Percentiles rank a stretch among this genome's conserved stretches.
These are phyloP conservation scores for Linnemannia exigua DNA, from an alignment of 192 early-diverging fungal genomes.

Conservation along the genomic window DNA sequence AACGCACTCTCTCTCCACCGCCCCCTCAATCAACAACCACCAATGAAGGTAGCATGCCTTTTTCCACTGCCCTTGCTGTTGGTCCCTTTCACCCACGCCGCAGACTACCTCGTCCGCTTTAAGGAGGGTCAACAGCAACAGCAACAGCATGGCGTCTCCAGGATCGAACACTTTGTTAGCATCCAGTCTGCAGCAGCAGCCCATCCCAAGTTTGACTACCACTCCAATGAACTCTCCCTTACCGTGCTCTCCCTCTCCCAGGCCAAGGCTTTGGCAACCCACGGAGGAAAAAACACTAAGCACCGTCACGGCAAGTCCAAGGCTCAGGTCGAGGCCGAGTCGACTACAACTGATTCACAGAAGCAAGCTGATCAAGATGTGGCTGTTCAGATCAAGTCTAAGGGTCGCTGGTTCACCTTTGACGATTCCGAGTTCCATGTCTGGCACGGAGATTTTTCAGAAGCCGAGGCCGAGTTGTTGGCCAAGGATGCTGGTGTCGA, in stretches of 20 bases:
- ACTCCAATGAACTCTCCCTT: constrained; percentile 31
- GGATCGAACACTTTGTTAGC: constrained; percentile 18
- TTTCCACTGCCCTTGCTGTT: constrained; percentile 45
- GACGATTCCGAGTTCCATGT: constrained; percentile 47
- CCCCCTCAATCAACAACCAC: constrained; percentile 2
- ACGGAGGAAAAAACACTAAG: neutral
- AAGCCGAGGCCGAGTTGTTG: constrained; percentile 34
- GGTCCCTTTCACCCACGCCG: constrained; percentile 42
- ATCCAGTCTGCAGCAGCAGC: neutral
- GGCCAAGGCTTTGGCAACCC: constrained; percentile 16
- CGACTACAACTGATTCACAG: neutral
- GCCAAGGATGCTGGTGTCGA: constrained; percentile 51
- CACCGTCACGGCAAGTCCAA: constrained; percentile 38
- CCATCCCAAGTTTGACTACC: constrained; percentile 36
- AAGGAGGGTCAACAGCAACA: constrained; percentile 16
- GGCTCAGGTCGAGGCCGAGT: constrained; percentile 22
- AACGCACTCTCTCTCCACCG: neutral
- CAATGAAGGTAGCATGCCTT: constrained; percentile 46
- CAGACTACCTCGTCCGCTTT: constrained; percentile 50
- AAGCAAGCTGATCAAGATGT: neutral
- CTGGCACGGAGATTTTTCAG: constrained; percentile 56
- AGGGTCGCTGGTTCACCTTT: constrained; percentile 55
- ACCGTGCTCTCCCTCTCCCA: constrained; percentile 40
- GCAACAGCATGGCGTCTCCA: constrained; percentile 12
- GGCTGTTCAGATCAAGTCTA: constrained; percentile 35